Conservation (phyloP, 371 early-diverging fungal species). For the Rhizopus sp. region DNA sequence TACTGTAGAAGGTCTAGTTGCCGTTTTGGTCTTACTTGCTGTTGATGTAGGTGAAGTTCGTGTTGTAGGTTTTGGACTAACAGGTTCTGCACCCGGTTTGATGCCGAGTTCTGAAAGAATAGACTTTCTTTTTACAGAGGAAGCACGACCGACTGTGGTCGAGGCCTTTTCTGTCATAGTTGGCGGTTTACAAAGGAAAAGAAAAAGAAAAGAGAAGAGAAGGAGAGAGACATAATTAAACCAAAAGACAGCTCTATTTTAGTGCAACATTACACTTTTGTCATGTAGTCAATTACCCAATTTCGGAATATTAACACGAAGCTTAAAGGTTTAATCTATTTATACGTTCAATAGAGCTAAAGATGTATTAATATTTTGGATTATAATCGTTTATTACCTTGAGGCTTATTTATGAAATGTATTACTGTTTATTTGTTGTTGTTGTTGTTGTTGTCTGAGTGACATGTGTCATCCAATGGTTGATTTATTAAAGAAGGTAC, state of each 20-base stretch:
- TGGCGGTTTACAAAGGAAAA: slow-evolving; percentile 6
- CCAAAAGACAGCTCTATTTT: slow-evolving; percentile 12
- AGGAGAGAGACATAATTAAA: slow-evolving; percentile 3
- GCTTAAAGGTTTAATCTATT: background rate
- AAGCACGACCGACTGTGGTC: slow-evolving; percentile 10
- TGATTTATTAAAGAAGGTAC: no score
- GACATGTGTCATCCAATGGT: no score
- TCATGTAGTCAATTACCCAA: slow-evolving; percentile 6
- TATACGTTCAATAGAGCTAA: no score
- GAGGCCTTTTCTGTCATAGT: slow-evolving; percentile 16
- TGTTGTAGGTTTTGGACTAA: slow-evolving; percentile 10
- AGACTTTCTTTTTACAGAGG: slow-evolving; percentile 31
- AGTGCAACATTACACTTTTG: slow-evolving; percentile 19
- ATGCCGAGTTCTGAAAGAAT: slow-evolving; percentile 44
- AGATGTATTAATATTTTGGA: no score
- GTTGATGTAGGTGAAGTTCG: slow-evolving; percentile 17
- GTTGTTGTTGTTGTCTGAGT: no score
- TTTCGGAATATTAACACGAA: slow-evolving; percentile 21
- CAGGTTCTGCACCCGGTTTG: slow-evolving; percentile 21
- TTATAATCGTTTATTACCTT: no score
- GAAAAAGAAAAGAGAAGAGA: slow-evolving; percentile 5
- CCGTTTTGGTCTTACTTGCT: no score
- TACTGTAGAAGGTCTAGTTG: slow-evolving; percentile 16
- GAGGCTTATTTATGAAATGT: no score
- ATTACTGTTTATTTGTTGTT: no score